Conservation (phyloP, 306 rosid genomes). For the Vigna radiata region DNA sequence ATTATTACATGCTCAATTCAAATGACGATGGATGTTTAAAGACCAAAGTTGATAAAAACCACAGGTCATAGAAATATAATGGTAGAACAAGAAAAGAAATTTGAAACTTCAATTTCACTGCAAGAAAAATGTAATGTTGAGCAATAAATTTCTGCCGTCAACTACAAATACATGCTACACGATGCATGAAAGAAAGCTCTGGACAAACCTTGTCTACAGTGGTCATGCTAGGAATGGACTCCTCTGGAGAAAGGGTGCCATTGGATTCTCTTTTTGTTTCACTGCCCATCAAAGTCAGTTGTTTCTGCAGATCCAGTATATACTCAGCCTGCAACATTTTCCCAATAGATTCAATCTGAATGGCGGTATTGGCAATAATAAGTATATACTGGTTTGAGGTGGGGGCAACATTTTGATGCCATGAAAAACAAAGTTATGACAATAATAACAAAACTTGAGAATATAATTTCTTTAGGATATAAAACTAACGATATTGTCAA, state of each 20-base stretch:
- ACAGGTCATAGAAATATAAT: not conserved
- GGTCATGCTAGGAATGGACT: conserved; percentile 74
- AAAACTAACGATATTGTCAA: conserved; percentile 15
- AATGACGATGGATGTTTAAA: too few relatives aligned
- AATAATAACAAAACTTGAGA: conserved; percentile 4
- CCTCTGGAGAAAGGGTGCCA: conserved; percentile 73
- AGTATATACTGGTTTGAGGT: conserved; percentile 23
- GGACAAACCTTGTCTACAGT: conserved; percentile 81
- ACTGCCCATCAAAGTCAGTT: conserved; percentile 82
- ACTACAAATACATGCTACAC: conserved; percentile 33
- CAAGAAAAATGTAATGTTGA: conserved; percentile 29
- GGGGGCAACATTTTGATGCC: conserved; percentile 1
- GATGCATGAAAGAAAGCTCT: conserved; percentile 40
- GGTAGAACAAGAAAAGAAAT: not conserved
- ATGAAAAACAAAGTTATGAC: conserved; percentile 16
- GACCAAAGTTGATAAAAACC: too few relatives aligned
- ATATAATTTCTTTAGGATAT: conserved; percentile 17
- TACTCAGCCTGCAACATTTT: conserved; percentile 76
- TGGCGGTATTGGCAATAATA: not conserved
- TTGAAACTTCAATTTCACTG: conserved; percentile 28
- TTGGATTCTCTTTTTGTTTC: conserved; percentile 84
- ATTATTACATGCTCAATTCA: too few relatives aligned
- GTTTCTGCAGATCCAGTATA: conserved; percentile 93
- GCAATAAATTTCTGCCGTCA: conserved; percentile 4
- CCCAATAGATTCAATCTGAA: conserved; percentile 31